Base-by-base conservation (phyloP, 306 rosid species). In the Cucurbita pepo region DNA sequence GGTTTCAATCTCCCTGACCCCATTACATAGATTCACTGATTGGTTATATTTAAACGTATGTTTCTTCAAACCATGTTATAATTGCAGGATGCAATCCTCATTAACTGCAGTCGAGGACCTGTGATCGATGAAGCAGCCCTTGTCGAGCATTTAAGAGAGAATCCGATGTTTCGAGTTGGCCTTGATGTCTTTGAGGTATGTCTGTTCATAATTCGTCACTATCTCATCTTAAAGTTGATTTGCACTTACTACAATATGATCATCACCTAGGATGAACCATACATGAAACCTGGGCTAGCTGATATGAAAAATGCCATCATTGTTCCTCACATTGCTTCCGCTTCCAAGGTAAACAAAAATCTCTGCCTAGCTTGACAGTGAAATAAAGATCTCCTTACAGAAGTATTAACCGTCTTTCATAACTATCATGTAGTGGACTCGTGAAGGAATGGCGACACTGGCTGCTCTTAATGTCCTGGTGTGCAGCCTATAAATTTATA, bases 391-490 rank as follows among this genome's bases (percentile, higher is more conserved):
- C 25, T 48, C 44, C 15, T 14, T 7, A 15, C 25, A 48, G 25
- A 14, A 30, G 15, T 22, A 53, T 54, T 72, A n/a, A 76, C 47
- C 10, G 54, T 53, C 18, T 12, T 40, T 40, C 73, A 44, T 79
- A 10, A 45, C 22, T 61, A 47, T 83, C 73, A 45, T 81, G 85
- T 64, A 95, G 99, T 95, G 99, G 99, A 95, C 99, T 76, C 96
- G 99, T 56, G 99, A 91, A 84, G 99, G 99, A 86, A 95, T 95
- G 99, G 99, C 99, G 3, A 91, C 99, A 70, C 71, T 95, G 67
- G 97, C 97, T 73, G 99, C 99, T 77, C 85, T 95, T n/a, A 95
- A 95, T 65, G 99, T 95, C 67, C 88, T 95, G 92, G 99, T 95
- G 85, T 55, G 86, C 43, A 72, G 58, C 63, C 60, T 40, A 14